Percentiles rank a stretch among this genome's conserved stretches.
Evolutionary conservation across 805 yeast species (phyloP).

Genomic region (Spathaspora passalidarum): DNA sequence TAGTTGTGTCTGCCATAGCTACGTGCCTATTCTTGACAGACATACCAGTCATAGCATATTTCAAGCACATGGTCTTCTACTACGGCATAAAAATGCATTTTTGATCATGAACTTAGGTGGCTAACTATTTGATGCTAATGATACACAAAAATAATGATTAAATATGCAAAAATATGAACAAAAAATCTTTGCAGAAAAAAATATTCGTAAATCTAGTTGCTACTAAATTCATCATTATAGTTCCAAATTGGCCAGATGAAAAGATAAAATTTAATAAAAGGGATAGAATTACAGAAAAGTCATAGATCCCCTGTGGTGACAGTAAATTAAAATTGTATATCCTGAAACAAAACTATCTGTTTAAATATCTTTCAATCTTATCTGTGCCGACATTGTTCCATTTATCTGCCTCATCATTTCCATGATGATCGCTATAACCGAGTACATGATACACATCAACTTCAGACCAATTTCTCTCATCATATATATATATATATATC

Average conservation of each 20-base stretch:
- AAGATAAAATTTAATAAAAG: too few relatives aligned
- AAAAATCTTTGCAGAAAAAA: too few relatives aligned
- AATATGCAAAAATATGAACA: too few relatives aligned
- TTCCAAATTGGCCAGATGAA: too few relatives aligned
- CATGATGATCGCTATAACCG: conserved; percentile 68
- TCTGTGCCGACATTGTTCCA: conserved; percentile 67
- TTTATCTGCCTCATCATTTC: conserved; percentile 75
- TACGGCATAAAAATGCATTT: conserved; percentile 39
- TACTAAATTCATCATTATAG: too few relatives aligned
- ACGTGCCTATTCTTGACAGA: conserved; percentile 47
- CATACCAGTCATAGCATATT: conserved; percentile 58
- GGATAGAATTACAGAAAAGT: too few relatives aligned
- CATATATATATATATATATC: conserved; percentile 33
- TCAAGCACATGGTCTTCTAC: conserved; percentile 45
- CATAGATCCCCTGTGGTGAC: too few relatives aligned
- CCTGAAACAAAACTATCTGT: background rate
- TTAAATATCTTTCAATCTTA: conserved; percentile 12
- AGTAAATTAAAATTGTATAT: too few relatives aligned
- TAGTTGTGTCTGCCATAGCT: conserved; percentile 57
- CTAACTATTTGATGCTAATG: too few relatives aligned
- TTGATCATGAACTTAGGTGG: too few relatives aligned
- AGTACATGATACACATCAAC: conserved; percentile 58
- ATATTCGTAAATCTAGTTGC: too few relatives aligned
- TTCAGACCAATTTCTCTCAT: conserved; percentile 26
- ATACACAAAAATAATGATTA: too few relatives aligned